phyloP scores from a whole-genome alignment of 257 asterid species.

The Anisodus acutangulus region DNA sequence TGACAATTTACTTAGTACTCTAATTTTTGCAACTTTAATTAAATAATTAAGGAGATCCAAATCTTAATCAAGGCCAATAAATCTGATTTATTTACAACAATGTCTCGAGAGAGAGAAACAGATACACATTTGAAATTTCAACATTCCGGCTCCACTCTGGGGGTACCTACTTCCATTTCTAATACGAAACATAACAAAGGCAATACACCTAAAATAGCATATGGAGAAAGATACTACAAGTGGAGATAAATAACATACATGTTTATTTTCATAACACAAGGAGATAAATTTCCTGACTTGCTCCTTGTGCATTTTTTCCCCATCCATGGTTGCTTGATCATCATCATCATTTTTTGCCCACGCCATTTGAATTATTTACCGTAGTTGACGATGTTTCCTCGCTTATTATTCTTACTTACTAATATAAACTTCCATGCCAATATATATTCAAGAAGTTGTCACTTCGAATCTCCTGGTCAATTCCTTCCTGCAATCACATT shows the following conservation, averaged over 20 bases:
- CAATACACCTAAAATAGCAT: not conserved
- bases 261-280: not conserved
- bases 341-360: not conserved
- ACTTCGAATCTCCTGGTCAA: constrained; percentile 20
- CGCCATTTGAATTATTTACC: constrained; percentile 28
- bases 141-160: not conserved
- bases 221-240: constrained; percentile 1
- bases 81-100: not conserved
- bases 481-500: constrained; percentile 31
- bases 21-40: not conserved
- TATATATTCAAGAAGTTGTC: not conserved
- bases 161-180: constrained; percentile 1
- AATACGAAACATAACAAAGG: not conserved
- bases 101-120: not conserved
- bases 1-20: not conserved
- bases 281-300: not conserved
- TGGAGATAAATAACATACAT: not conserved
- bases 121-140: not conserved
- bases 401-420: constrained; percentile 18
- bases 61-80: not conserved
- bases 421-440: constrained; percentile 1
- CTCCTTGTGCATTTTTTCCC: not conserved
- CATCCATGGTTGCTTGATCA: not conserved
- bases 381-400: not conserved
- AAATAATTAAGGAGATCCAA: not conserved